Evolutionary conservation across 2,329 filamentous ascomycete genomes (phyloP).

Genomic region (Talaromyces funiculosus): DNA sequence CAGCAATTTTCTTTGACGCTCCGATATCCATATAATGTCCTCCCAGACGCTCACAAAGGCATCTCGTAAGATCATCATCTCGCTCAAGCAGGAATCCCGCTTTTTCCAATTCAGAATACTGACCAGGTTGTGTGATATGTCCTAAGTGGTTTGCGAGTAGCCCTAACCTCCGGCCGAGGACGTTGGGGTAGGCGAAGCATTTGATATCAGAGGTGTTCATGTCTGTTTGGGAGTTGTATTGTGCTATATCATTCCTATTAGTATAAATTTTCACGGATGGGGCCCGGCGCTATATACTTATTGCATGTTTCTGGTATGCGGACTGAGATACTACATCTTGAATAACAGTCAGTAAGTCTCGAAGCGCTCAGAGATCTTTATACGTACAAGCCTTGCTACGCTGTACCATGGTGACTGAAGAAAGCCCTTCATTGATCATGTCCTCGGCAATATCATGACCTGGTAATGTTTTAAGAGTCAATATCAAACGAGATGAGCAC

Average conservation of each 20-base stretch:
- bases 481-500: neutral
- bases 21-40: conserved; percentile 48
- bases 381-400: conserved; percentile 36
- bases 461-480: neutral
- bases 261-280: no score
- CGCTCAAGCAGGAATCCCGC: conserved; percentile 42
- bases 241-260: conserved; percentile 5
- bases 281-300: no score
- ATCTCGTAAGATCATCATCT: conserved; percentile 30
- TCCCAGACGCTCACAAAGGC: conserved; percentile 40
- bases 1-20: conserved; percentile 36
- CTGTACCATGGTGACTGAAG: conserved; percentile 45
- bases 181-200: conserved; percentile 21
- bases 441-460: conserved; percentile 46
- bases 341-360: neutral
- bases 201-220: conserved; percentile 19
- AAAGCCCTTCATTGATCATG: conserved; percentile 39
- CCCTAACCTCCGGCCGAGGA: conserved; percentile 25
- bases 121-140: conserved; percentile 29
- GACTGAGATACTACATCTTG: conserved; percentile 19
- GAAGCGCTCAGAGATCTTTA: no score
- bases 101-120: conserved; percentile 37
- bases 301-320: conserved; percentile 15
- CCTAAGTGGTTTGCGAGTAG: conserved; percentile 24
- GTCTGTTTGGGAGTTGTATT: conserved; percentile 19